phyloP scores from a whole-genome alignment of 139 green algal species.

The Tetradesmus lagerheimii region DNA sequence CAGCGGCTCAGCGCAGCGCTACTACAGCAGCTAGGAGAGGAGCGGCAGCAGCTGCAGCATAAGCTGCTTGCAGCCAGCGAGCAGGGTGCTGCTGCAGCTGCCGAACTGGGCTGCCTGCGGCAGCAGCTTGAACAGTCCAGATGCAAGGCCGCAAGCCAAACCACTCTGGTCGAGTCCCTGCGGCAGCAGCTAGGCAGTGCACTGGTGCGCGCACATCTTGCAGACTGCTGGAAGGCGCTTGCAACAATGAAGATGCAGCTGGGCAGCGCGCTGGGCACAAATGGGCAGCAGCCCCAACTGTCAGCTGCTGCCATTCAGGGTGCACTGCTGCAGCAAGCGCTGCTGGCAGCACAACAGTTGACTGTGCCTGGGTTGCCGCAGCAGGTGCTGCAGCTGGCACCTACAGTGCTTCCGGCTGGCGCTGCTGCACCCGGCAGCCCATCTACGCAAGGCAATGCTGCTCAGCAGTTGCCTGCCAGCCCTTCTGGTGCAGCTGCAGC shows the following conservation, averaged over 20 bases:
- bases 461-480: neutral
- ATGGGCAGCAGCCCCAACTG: neutral
- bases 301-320: neutral
- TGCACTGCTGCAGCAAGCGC: neutral
- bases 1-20: neutral
- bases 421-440: neutral
- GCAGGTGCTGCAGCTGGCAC: neutral
- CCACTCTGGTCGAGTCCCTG: neutral
- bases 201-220: conserved; percentile 4
- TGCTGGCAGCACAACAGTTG: neutral
- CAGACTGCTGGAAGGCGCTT: conserved; percentile 12
- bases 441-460: neutral
- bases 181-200: neutral
- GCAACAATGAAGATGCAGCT: conserved; percentile 32
- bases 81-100: neutral
- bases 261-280: neutral
- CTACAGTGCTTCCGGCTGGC: too few relatives aligned
- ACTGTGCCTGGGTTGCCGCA: neutral
- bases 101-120: conserved; percentile 23
- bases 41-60: conserved; percentile 26
- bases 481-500: neutral
- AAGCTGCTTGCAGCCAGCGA: conserved; percentile 4
- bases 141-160: neutral
- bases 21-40: neutral
- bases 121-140: conserved; percentile 3